Evolutionary conservation across 2,329 filamentous ascomycete genomes (phyloP), one percentile per base, ranked within the genome.

Genomic region (Hirsutella rhossiliensis): DNA sequence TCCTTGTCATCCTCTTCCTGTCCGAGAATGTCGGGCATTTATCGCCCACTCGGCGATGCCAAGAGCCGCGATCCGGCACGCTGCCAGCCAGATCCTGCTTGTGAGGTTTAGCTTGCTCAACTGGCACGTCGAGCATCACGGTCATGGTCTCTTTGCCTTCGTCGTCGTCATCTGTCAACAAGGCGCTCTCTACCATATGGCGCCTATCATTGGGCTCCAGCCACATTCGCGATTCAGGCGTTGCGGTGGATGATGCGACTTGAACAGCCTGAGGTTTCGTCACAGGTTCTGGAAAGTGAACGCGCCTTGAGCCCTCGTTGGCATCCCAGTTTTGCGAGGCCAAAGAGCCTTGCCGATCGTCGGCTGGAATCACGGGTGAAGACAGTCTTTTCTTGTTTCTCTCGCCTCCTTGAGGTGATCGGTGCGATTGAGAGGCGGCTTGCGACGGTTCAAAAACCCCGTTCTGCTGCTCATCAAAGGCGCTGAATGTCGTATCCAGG

Each of bases 41-140:
- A 38, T 81, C 74, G 20, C 78, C 78, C 40, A 81, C 62, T 3
- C 77, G 73, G 31, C 64, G 67, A 54, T 81, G 75, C 68, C 76
- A 80, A 31, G 50, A 46, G 29, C 46, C 47, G 20, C 41, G 45
- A 23, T 48, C 44, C 11, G 45, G 32, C 29, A 42, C 43, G 34
- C 56, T 46, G 40, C 47, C 46, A 34, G 38, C 40, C 45, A 44
- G 40, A 19, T 41, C 38, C 38, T 46, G 45, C 43, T 44, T 18
- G 7, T 15, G 44, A 43, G 46, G 23, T 27, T 45, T 45, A 39
- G 45, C 42, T 23, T 43, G 39, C 36, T 54, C 37, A 20, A 42
- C 40, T 18, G 53, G 52, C 42, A 47, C 43, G 44, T 75, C 71
- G 20, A 73, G 58, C 62, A 70, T 68, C 27, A 72, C 58, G 2